Evolutionary conservation across 2,329 filamentous ascomycete species (phyloP), one percentile per base, ranked within the genome.

Genomic region (Xylaria sp.): DNA sequence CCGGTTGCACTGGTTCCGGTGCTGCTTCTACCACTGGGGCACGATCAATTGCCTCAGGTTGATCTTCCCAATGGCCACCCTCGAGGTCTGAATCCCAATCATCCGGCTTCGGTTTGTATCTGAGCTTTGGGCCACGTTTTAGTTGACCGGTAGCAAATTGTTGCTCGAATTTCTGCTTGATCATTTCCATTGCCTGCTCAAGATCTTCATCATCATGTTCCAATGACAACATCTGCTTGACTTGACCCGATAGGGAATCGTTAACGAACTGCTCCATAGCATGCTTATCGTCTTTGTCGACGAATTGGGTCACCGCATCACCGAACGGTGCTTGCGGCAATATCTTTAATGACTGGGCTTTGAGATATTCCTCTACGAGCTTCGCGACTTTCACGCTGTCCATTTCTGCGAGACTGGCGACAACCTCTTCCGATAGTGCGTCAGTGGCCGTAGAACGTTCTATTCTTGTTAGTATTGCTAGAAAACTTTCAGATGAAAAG

Each of bases 261-360:
- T 87, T 88, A 10, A 95, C 90, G 74, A 95, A 95, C 52, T 90
- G 84, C 76, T 94, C 90, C 90, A 98, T 94, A 2, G 94, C 94
- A 75, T 96, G 91, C 78, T 94, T 97, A 82, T 99, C 96, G 73
- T 97, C 94, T 74, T 98, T 98, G 78, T 94, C 91, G 32, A 99
- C 94, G 75, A 96, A 99, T 70, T 97, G 92, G 56, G 90, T 91
- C 5, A 99, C 94, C 0, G 96, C 96, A 76, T 98, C 94, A 18
- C 94, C 92, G 76, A 99, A 98, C 0, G 92, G 92, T 37, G 94
- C 96, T 76, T 97, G 93, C 0, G 96, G 96, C 0, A 99, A 86
- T 58, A 99, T 96, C 67, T 94, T 97, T 39, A 99, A 88, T 0
- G 93, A 94, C 76, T 98, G 94, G 0, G 93, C 92, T 76, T 98